Percentiles rank a stretch among this genome's conserved stretches.
Conservation (phyloP, 768 basidiomycete species). For the Boletus edulis region DNA sequence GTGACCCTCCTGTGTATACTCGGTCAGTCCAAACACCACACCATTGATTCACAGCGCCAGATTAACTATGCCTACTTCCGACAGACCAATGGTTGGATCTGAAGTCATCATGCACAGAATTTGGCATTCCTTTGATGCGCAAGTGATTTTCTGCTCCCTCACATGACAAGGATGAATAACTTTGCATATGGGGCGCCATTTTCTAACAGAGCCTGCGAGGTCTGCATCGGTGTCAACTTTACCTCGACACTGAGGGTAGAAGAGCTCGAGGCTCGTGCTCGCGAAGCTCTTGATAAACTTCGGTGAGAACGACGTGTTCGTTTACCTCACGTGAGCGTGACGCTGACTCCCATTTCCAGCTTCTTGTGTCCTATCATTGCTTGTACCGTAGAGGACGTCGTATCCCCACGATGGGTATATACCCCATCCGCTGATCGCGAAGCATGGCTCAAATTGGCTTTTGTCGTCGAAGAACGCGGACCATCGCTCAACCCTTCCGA, state of each 20-base stretch:
- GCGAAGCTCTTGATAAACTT: constrained; percentile 17
- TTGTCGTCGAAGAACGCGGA: constrained; percentile 16
- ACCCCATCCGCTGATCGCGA: constrained; percentile 21
- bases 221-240: constrained; percentile 18
- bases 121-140: constrained; percentile 9
- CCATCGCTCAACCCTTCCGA: constrained; percentile 10
- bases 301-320: constrained; percentile 3
- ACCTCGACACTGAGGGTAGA: constrained; percentile 5
- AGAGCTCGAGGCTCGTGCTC: constrained; percentile 7
- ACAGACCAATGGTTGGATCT: constrained; percentile 18
- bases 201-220: constrained; percentile 11
- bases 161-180: background rate
- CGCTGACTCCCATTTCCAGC: background rate
- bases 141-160: background rate
- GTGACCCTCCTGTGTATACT: constrained; percentile 14
- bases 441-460: constrained; percentile 21
- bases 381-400: constrained; percentile 6
- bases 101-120: constrained; percentile 9
- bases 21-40: constrained; percentile 4
- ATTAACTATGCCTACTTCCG: background rate
- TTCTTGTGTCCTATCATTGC: constrained; percentile 22
- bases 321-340: too few species aligned
- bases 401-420: constrained; percentile 21
- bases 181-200: background rate
- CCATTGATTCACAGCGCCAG: too few species aligned